Percentiles rank a stretch among this genome's conserved stretches.
phyloP scores from a whole-genome alignment of 2,329 filamentous ascomycete genomes.

The Sclerotinia nivalis region DNA sequence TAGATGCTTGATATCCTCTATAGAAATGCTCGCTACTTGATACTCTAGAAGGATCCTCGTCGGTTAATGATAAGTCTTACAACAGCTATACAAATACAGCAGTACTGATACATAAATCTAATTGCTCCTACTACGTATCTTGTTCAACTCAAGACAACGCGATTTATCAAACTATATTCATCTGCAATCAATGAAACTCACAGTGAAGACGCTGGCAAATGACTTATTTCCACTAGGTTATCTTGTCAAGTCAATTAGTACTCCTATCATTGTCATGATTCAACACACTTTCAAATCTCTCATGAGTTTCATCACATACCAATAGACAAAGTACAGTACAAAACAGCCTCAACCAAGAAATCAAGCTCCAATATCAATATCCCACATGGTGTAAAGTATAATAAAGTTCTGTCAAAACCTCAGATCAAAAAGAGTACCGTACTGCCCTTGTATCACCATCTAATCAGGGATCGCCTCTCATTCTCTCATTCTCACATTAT shows the following conservation, averaged over 20 bases:
- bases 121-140: no score
- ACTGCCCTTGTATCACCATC: neutral
- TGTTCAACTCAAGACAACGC: no score
- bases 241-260: neutral
- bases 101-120: no score
- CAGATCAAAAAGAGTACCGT: neutral
- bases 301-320: neutral
- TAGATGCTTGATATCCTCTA: no score
- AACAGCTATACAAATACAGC: no score
- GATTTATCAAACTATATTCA: no score
- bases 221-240: neutral
- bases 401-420: conserved; percentile 1
- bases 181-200: no score
- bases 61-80: no score
- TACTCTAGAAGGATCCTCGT: no score
- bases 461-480: neutral
- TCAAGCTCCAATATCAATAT: conserved; percentile 1
- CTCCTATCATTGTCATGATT: neutral
- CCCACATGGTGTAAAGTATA: conserved; percentile 14
- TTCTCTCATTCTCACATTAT: neutral
- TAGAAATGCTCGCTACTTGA: no score
- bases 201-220: neutral
- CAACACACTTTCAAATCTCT: neutral
- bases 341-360: neutral
- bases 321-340: no score